phyloP scores from a whole-genome alignment of 2,329 filamentous ascomycete genomes.

The Exophiala sp. region DNA sequence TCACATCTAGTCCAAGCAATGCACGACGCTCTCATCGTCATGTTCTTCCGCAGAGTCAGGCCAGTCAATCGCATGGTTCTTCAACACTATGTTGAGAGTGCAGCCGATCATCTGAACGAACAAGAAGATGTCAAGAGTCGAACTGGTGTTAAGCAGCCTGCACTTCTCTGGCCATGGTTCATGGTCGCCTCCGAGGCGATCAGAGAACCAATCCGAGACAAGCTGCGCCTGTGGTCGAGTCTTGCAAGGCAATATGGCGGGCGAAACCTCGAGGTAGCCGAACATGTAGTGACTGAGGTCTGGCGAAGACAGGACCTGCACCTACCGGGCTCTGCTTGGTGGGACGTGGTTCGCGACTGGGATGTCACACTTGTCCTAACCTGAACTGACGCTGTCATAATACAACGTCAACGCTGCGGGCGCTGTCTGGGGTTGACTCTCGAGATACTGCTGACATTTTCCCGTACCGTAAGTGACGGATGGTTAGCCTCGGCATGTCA shows the following conservation, averaged over 20 bases:
- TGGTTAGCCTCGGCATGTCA: neutral
- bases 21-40: slow-evolving; percentile 7
- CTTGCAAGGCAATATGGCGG: slow-evolving; percentile 6
- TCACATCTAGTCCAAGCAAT: slow-evolving; percentile 9
- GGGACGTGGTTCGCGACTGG: slow-evolving; percentile 6
- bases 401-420: neutral
- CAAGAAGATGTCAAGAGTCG: slow-evolving; percentile 6
- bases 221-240: slow-evolving; percentile 7
- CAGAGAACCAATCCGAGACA: slow-evolving; percentile 1
- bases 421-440: neutral
- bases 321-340: neutral
- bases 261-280: slow-evolving; percentile 8
- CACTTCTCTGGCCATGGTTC: slow-evolving; percentile 9
- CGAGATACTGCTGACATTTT: neutral
- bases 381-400: neutral
- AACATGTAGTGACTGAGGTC: slow-evolving; percentile 7
- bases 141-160: slow-evolving; percentile 3
- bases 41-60: slow-evolving; percentile 8
- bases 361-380: slow-evolving; percentile 7
- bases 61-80: slow-evolving; percentile 2
- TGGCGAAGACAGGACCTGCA: slow-evolving; percentile 4
- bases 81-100: slow-evolving; percentile 10
- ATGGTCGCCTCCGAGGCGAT: slow-evolving; percentile 9
- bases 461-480: neutral
- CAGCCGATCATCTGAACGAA: slow-evolving; percentile 4